Base-by-base conservation (phyloP, 768 basidiomycete species). In the Panaeolus cyanescens region DNA sequence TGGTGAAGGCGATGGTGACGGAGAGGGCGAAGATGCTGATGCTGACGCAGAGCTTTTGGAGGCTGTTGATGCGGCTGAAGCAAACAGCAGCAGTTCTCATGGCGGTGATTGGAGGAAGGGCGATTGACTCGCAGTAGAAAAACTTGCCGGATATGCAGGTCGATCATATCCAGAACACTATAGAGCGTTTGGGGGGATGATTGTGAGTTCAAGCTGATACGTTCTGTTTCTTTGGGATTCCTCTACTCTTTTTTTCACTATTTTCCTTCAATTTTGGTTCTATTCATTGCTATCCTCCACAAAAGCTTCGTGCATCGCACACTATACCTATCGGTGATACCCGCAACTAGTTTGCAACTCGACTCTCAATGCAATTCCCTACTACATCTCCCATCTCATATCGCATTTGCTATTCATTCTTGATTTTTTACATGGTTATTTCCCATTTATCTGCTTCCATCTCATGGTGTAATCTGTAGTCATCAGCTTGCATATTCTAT, bases 31-130 rank as follows among this genome's bases (percentile, higher is more conserved):
- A 55, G 68, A 64, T 53, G 66, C 59, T 3, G 71, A 72, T 32
- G 64, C 67, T 5, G 70, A 71, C 12, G 69, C 67, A n/a, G 83
- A 84, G 25, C 68, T 84, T 25, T 68, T 83, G n/a, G 83, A 82
- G 62, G 83, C 83, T 33, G 83, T 81, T 0, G 80, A 80, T 61
- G 83, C 82, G 5, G 77, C 82, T 5, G 83, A 82, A 66, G 79
- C 77, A 19, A 73, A 80, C 54, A 77, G 74, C 55, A 71, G 70
- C 53, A 70, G 74, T 28, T 71, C 70, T 7, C 64, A 70, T 50
- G 62, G 64, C 20, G 69, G 67, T 25, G 71, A 68, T 50, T 50
- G 45, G 45, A 30, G 45, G 25, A 50, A 50, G 45, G 45, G 45
- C 30, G 45, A 50, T 50, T 28, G 60, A 57, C 33, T 60, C 63